phyloP scores from a whole-genome alignment of 257 asterid genomes.

The Nicotiana attenuata region DNA sequence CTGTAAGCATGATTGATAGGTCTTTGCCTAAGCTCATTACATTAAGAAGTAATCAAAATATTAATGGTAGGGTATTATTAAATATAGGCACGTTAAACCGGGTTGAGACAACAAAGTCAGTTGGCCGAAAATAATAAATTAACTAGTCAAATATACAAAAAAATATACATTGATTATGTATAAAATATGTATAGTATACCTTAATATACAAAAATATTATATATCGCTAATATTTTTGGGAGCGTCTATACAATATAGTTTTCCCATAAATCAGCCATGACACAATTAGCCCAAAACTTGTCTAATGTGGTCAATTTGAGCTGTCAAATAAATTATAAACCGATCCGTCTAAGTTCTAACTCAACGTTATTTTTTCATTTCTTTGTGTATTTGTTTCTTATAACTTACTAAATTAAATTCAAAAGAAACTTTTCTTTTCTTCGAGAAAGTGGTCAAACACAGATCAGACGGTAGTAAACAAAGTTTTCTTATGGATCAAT shows the following conservation, averaged over 20 bases:
- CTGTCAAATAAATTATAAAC: not conserved
- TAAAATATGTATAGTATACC: too few species aligned
- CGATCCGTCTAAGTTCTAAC: not conserved
- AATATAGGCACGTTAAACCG: constrained; percentile 15
- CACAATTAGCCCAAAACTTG: not conserved
- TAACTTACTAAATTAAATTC: not conserved
- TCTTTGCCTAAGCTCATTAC: constrained; percentile 24
- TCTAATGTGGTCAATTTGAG: not conserved
- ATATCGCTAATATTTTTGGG: too few species aligned
- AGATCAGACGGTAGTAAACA: not conserved
- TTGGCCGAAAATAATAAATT: too few species aligned
- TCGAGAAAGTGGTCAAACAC: not conserved
- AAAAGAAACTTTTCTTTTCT: not conserved
- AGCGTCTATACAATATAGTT: too few species aligned
- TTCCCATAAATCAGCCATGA: not conserved
- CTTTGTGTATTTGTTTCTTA: not conserved
- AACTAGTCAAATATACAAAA: too few species aligned
- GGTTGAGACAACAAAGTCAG: too few species aligned
- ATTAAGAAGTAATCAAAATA: constrained; percentile 22
- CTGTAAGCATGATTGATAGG: constrained; percentile 23
- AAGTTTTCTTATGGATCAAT: not conserved
- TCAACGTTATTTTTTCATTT: not conserved
- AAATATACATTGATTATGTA: too few species aligned
- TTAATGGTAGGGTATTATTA: constrained; percentile 21
- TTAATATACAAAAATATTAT: too few species aligned